Base-by-base conservation (phyloP, 1,139 yeast species). In the Saccharomyces hybrid region DNA sequence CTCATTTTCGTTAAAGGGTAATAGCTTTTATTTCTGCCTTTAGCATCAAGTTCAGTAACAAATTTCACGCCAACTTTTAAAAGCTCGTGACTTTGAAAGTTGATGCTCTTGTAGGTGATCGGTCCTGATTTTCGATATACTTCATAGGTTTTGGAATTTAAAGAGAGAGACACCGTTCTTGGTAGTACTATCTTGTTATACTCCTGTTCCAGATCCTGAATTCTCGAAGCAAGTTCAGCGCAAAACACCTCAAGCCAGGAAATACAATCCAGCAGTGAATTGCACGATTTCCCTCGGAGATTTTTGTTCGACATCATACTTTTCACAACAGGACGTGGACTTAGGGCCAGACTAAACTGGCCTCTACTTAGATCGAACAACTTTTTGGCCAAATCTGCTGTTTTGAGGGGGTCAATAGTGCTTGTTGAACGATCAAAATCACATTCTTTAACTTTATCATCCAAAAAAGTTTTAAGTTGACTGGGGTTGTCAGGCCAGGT, bases 231-330 rank as follows among this genome's bases (percentile, higher is more conserved):
- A 48, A 93, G 71, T 64, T 93, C 99, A 0, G 93, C 95, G 0
- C 86, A 78, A 71, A 84, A 90, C 0, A 93, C 96, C 49, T 78
- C 81, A 8, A 91, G 72, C 99, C 99, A 93, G 41, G 82, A 85
- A 5, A 75, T 64, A 26, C 88, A 82, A 63, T 89, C 97, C 2
- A 73, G 73, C 2, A 78, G 61, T 1, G 77, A 75, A 6, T 69
- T 71, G 4, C 90, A 80, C 0, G 86, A 80, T 13, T 71, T 72
- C 0, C 79, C 76, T 55, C 83, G 70, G 67, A 93, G 84, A 63
- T 90, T 88, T 66, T 93, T 93, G 51, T 86, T 82, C 0, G 97
- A 86, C 73, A 84, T 83, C 98, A 93, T 90, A 1, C 96, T 85
- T 65, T 90, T 89, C 25, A 88, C 78, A 42, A 83, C 82, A 0